These are phyloP conservation scores for Vitis riparia DNA, from an alignment of 164 flowering plant genomes.

Conservation along the genomic window DNA sequence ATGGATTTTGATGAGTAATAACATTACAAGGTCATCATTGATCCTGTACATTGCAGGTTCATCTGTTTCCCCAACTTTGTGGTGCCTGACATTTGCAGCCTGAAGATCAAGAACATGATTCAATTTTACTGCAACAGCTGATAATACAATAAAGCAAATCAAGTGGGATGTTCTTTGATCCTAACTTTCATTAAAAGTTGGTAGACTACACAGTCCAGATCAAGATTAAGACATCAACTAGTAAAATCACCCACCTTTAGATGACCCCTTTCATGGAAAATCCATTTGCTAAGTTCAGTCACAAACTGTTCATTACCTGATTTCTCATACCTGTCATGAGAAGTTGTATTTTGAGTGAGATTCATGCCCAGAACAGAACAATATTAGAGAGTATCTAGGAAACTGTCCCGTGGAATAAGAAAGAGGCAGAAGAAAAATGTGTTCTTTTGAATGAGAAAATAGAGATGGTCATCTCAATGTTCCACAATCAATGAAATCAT, in stretches of 20 bases:
- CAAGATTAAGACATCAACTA: neutral
- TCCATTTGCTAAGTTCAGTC: conserved; percentile 96
- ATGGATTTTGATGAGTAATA: neutral
- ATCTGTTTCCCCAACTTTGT: conserved; percentile 78
- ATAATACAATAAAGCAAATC: neutral
- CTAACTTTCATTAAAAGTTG: too few relatives aligned
- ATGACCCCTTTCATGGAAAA: conserved; percentile 98
- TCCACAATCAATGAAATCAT: too few relatives aligned
- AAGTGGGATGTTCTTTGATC: too few relatives aligned
- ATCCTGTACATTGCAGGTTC: conserved; percentile 94
- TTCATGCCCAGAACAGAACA: too few relatives aligned
- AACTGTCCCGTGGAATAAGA: too few relatives aligned
- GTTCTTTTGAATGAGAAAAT: too few relatives aligned
- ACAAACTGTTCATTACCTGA: conserved; percentile 94
- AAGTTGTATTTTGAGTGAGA: neutral
- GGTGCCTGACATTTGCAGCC: conserved; percentile 83
- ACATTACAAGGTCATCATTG: conserved; percentile 82
- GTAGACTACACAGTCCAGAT: neutral
- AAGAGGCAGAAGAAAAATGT: too few relatives aligned
- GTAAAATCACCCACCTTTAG: conserved; percentile 66
- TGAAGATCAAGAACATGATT: conserved; percentile 12
- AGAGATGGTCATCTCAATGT: too few relatives aligned
- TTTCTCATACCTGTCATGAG: conserved; percentile 57
- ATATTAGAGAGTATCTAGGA: too few relatives aligned
- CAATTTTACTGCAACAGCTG: neutral